Conservation (phyloP, 2,329 filamentous ascomycete genomes). For the Nannizzia gypsea region DNA sequence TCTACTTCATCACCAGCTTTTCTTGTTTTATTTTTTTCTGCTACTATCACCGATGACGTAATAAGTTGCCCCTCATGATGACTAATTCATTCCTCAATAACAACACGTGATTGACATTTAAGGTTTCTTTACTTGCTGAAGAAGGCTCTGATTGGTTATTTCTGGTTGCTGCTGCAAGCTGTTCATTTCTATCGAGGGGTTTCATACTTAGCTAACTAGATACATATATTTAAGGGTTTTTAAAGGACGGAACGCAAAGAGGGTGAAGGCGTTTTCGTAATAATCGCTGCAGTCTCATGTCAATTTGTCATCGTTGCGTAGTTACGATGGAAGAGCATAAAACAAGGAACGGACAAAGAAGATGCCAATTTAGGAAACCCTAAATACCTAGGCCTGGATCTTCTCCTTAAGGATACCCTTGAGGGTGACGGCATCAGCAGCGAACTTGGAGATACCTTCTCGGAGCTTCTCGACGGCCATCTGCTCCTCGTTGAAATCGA, state of each 20-base stretch:
- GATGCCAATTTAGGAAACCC: neutral
- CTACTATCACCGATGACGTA: conserved; percentile 6
- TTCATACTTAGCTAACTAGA: neutral
- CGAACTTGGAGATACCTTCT: conserved; percentile 99
- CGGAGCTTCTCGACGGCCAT: conserved; percentile 99
- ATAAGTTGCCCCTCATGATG: neutral
- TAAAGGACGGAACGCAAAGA: neutral
- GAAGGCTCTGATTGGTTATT: neutral
- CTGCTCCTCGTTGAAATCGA: conserved; percentile 98
- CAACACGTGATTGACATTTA: neutral
- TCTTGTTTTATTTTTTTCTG: too few species aligned
- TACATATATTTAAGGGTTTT: neutral
- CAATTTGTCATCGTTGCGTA: neutral
- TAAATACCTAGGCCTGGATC: conserved; percentile 42
- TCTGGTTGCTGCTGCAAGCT: neutral
- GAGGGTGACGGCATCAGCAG: conserved; percentile 84
- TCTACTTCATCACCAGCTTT: neutral
- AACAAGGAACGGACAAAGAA: neutral
- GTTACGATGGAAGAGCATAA: neutral
- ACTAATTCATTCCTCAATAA: neutral
- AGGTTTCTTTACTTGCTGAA: neutral
- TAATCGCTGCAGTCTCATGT: neutral
- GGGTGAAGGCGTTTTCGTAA: neutral
- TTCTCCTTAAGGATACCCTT: conserved; percentile 87
- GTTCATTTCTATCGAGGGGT: neutral